These are phyloP conservation scores for Globisporangium megalacanthum DNA, from an alignment of 352 stramenopile genomes.

Conservation along the genomic window DNA sequence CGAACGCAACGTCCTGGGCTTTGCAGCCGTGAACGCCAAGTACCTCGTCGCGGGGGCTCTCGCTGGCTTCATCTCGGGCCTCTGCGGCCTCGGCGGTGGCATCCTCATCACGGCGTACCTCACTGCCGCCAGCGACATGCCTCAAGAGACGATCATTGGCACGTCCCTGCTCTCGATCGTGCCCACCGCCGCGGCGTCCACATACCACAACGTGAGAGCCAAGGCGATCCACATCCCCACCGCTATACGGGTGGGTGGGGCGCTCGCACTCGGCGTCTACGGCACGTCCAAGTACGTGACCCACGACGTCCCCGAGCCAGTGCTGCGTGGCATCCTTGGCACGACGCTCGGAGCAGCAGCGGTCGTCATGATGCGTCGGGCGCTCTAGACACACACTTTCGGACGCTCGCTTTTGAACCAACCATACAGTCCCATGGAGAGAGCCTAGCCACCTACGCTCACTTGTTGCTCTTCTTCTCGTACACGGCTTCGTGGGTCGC, in stretches of 20 bases:
- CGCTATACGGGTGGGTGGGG: slow-evolving; percentile 54
- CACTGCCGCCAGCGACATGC: slow-evolving; percentile 82
- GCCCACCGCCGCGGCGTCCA: slow-evolving; percentile 71
- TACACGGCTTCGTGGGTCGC: slow-evolving; percentile 56
- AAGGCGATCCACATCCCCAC: slow-evolving; percentile 78
- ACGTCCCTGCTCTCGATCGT: slow-evolving; percentile 82
- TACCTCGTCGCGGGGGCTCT: slow-evolving; percentile 68
- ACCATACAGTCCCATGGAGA: not conserved
- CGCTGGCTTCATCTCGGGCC: slow-evolving; percentile 77
- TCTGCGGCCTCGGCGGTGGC: slow-evolving; percentile 75
- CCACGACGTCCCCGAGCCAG: slow-evolving; percentile 67
- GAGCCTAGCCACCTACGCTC: too few relatives aligned
- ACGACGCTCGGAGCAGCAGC: slow-evolving; percentile 64
- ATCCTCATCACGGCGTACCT: slow-evolving; percentile 87
- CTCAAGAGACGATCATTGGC: slow-evolving; percentile 76
- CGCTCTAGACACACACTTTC: slow-evolving; percentile 32
- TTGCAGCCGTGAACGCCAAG: slow-evolving; percentile 62
- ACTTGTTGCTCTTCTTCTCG: slow-evolving; percentile 85
- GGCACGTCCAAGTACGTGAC: slow-evolving; percentile 83
- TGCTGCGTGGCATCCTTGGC: slow-evolving; percentile 64
- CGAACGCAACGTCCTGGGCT: slow-evolving; percentile 30
- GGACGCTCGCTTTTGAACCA: not conserved
- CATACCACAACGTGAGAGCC: slow-evolving; percentile 73
- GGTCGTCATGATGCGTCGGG: slow-evolving; percentile 76
- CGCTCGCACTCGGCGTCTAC: slow-evolving; percentile 58